Evolutionary conservation across 2,329 filamentous ascomycete species (phyloP).

Genomic region (Scedosporium boydii): DNA sequence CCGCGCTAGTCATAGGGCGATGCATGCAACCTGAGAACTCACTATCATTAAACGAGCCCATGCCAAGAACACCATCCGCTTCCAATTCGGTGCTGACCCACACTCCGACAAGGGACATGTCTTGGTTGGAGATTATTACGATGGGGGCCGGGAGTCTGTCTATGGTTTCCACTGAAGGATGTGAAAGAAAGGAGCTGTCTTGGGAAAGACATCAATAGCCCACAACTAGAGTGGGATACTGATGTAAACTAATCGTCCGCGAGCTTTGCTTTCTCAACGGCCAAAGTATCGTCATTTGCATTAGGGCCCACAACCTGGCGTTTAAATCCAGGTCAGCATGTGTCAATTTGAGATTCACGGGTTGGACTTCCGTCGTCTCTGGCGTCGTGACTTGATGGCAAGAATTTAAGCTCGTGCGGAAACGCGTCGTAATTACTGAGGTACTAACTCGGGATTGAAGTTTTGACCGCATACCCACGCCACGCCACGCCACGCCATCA

Average conservation of each 20-base stretch:
- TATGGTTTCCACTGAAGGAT: too few species aligned
- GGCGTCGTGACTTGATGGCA: background rate
- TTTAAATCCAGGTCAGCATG: too few species aligned
- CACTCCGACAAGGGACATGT: slow-evolving; percentile 7
- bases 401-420: background rate
- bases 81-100: slow-evolving; percentile 16
- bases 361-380: background rate
- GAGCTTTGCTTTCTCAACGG: too few species aligned
- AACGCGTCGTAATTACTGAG: slow-evolving; percentile 13
- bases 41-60: slow-evolving; percentile 8
- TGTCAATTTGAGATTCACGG: background rate
- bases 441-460: background rate
- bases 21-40: background rate
- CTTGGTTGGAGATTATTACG: background rate
- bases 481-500: background rate
- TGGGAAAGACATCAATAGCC: too few species aligned
- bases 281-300: too few species aligned
- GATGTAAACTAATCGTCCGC: too few species aligned
- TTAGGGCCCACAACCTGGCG: too few species aligned
- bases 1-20: background rate
- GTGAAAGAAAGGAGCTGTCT: too few species aligned
- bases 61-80: slow-evolving; percentile 15
- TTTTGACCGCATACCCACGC: background rate
- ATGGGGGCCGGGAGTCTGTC: background rate
- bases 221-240: too few species aligned